Conservation (phyloP, 2,329 filamentous ascomycete genomes). For the Clonostachys solani region DNA sequence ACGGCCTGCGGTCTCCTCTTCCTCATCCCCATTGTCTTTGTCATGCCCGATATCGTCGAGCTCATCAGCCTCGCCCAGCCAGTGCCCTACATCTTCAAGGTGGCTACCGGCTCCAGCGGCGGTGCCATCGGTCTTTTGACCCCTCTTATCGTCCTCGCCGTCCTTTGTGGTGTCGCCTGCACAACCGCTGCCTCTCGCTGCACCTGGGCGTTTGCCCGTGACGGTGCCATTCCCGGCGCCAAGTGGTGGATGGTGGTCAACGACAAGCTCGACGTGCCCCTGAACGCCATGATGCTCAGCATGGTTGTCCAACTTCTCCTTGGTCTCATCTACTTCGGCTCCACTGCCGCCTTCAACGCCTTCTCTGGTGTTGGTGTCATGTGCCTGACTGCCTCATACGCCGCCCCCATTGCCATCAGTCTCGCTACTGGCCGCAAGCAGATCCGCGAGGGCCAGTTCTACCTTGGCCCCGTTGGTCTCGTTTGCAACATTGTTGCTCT, state of each 20-base stretch:
- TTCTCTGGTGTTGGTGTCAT: slow-evolving; percentile 70
- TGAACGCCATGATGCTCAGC: slow-evolving; percentile 70
- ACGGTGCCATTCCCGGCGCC: slow-evolving; percentile 64
- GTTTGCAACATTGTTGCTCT: slow-evolving; percentile 62
- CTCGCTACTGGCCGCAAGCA: slow-evolving; percentile 56
- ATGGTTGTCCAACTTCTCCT: slow-evolving; percentile 62
- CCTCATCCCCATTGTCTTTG: slow-evolving; percentile 65
- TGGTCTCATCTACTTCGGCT: slow-evolving; percentile 66
- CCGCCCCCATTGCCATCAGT: slow-evolving; percentile 61
- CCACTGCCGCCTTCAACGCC: slow-evolving; percentile 65
- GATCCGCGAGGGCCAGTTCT: slow-evolving; percentile 52
- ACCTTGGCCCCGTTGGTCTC: slow-evolving; percentile 57
- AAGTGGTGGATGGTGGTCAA: slow-evolving; percentile 58
- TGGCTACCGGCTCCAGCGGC: slow-evolving; percentile 55
- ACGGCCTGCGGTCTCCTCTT: slow-evolving; percentile 62
- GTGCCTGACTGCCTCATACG: slow-evolving; percentile 64
- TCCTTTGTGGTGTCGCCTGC: slow-evolving; percentile 66
- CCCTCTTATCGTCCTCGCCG: slow-evolving; percentile 60
- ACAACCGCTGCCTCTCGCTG: slow-evolving; percentile 65
- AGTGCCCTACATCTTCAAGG: slow-evolving; percentile 59
- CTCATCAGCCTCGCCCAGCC: slow-evolving; percentile 56
- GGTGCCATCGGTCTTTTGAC: slow-evolving; percentile 60
- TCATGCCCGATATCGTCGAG: slow-evolving; percentile 57
- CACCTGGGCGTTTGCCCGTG: slow-evolving; percentile 67
- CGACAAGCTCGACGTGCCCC: slow-evolving; percentile 56